Percentiles rank a stretch among this genome's conserved stretches.
Conservation (phyloP, 306 rosid genomes). For the Prunus persica region Prunus_persica_NCBIv2 NC_034010.1:27055501-27056000, state of each 20-base stretch:
- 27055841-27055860: background rate
- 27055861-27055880: background rate
- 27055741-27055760: background rate
- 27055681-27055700: constrained; percentile 37
- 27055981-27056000: constrained; percentile 75
- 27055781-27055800: background rate
- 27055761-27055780: background rate
- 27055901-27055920: background rate
- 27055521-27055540: background rate
- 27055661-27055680: constrained; percentile 84
- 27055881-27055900: background rate
- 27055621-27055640: constrained; percentile 87
- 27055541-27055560: background rate
- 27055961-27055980: constrained; percentile 60
- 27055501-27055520: background rate
- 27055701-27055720: background rate
- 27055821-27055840: background rate
- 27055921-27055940: constrained; percentile 73
- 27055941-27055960: constrained; percentile 59
- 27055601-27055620: constrained; percentile 27
- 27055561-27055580: constrained; percentile 6
- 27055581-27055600: background rate
- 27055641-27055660: constrained; percentile 79
- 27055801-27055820: background rate
- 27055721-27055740: background rate